phyloP scores from a whole-genome alignment of 2,329 filamentous ascomycete genomes.

The Sporothrix dimorphospora region DNA sequence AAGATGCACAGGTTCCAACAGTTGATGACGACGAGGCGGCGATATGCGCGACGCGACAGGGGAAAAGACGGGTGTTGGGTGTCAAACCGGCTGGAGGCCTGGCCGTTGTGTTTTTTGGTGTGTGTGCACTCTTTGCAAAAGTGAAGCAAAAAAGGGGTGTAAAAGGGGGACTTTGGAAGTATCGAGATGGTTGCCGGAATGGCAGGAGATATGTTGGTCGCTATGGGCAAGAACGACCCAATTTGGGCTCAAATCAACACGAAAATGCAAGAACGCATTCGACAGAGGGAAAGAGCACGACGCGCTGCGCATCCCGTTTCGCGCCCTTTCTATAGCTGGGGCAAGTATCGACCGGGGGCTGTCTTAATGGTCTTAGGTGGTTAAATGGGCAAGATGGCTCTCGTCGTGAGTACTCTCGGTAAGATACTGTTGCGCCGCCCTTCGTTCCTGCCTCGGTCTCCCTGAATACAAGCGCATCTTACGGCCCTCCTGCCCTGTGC shows the following conservation, averaged over 20 bases:
- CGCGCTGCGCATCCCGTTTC: not conserved
- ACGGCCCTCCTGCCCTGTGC: not conserved
- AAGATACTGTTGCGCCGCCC: not conserved
- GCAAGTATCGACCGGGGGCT: constrained; percentile 13
- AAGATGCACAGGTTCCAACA: constrained; percentile 7
- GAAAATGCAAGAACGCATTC: not conserved
- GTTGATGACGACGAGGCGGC: constrained; percentile 8
- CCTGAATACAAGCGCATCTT: not conserved
- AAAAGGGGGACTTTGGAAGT: not conserved
- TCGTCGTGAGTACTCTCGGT: no score
- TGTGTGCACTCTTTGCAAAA: not conserved
- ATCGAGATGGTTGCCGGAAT: not conserved
- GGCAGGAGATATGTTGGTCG: not conserved
- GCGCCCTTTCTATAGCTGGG: not conserved
- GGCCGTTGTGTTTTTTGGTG: not conserved
- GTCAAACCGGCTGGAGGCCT: not conserved
- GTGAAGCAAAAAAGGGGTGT: not conserved
- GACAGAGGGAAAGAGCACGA: not conserved
- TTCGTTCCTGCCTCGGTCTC: constrained; percentile 8
- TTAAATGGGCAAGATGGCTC: constrained; percentile 7
- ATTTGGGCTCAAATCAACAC: constrained; percentile 11
- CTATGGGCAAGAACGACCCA: not conserved
- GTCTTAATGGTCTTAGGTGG: not conserved
- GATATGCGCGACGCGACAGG: not conserved
- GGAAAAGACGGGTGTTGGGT: constrained; percentile 1